Evolutionary conservation across 192 early-diverging fungal species (phyloP).

Genomic region (Backusella macrospora): DNA sequence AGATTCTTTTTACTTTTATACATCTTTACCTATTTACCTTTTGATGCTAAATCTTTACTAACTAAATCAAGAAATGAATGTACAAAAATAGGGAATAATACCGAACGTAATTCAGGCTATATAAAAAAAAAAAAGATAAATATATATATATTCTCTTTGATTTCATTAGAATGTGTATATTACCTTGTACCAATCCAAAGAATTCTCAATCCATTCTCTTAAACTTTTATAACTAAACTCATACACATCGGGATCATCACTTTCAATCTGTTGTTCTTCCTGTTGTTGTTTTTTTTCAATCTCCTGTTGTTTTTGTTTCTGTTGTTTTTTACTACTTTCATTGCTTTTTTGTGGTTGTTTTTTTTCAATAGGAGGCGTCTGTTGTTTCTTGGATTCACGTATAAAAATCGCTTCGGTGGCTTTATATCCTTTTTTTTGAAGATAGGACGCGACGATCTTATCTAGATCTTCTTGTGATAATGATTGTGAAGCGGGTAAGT

Average conservation of each 20-base stretch:
- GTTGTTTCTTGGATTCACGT: constrained; percentile 50
- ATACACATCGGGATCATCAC: constrained; percentile 78
- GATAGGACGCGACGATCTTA: constrained; percentile 65
- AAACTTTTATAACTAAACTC: constrained; percentile 78
- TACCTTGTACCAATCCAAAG: constrained; percentile 93
- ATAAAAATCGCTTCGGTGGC: constrained; percentile 67
- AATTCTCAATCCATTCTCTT: constrained; percentile 89
- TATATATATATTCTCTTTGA: no score
- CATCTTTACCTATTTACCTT: constrained; percentile 50
- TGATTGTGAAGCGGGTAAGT: constrained; percentile 2
- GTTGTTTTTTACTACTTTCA: neutral
- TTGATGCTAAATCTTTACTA: constrained; percentile 47
- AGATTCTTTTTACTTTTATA: no score
- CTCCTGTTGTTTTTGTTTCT: neutral
- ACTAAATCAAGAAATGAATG: constrained; percentile 91
- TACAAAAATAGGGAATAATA: constrained; percentile 91
- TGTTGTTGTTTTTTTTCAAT: constrained; percentile 1
- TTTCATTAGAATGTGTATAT: no score
- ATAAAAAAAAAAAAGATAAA: neutral
- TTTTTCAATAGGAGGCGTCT: neutral
- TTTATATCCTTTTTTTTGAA: constrained; percentile 70
- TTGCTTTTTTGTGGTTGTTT: no score
- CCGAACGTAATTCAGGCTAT: constrained; percentile 80
- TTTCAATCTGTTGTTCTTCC: constrained; percentile 19
- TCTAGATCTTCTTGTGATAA: constrained; percentile 48